A percentile compares a stretch with the other conserved stretches of the same genome.
Evolutionary conservation across 1,139 yeast species (phyloP).

Genomic region (Torulaspora pretoriensis): DNA sequence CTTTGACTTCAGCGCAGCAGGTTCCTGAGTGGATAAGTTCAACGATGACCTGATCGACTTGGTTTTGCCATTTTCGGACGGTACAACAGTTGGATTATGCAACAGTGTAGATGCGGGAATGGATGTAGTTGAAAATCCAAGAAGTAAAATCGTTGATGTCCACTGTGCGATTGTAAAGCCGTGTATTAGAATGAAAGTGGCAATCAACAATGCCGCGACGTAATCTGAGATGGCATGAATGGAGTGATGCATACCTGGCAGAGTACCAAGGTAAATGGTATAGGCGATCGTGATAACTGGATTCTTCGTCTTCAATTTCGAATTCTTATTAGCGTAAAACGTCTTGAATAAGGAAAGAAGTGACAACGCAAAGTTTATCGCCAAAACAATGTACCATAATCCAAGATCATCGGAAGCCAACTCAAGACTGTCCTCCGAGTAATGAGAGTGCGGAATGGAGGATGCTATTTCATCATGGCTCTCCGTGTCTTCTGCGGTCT

Average conservation of each 20-base stretch:
- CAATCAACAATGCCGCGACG: constrained; percentile 30
- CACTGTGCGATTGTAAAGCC: constrained; percentile 35
- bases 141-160: constrained; percentile 34
- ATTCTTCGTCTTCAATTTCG: constrained; percentile 33
- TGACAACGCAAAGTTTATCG: constrained; percentile 32
- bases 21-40: constrained; percentile 30
- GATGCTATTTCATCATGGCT: constrained; percentile 36
- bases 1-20: constrained; percentile 39
- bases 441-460: constrained; percentile 56
- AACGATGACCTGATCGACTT: constrained; percentile 29
- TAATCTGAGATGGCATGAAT: constrained; percentile 29
- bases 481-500: constrained; percentile 28
- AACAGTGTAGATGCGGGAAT: constrained; percentile 24
- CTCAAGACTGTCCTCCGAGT: constrained; percentile 32
- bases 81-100: constrained; percentile 11
- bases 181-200: constrained; percentile 31
- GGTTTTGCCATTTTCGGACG: constrained; percentile 21
- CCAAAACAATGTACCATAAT: constrained; percentile 35
- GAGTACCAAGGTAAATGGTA: constrained; percentile 27
- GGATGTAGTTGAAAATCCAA: constrained; percentile 34
- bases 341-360: constrained; percentile 40
- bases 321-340: constrained; percentile 32
- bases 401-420: constrained; percentile 38
- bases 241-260: constrained; percentile 25
- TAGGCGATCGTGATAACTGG: constrained; percentile 34